Conservation (phyloP, 2,329 filamentous ascomycete species). For the Aspergillus neotritici region DNA sequence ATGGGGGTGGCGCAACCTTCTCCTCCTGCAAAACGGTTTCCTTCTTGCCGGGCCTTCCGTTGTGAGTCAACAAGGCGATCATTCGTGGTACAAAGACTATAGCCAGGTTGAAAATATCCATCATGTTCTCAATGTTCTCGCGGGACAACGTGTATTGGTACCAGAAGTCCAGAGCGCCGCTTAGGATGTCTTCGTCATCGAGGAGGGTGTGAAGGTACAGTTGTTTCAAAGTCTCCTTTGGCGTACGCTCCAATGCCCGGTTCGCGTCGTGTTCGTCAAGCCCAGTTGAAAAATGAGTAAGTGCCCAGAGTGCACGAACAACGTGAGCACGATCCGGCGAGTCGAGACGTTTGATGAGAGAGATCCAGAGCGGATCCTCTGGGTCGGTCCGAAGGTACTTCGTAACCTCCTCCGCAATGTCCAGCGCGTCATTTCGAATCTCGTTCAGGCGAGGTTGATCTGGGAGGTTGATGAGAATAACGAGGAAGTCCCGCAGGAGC, state of each 20-base stretch:
- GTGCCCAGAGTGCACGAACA: conserved; percentile 69
- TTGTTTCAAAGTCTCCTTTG: conserved; percentile 56
- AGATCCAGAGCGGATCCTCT: conserved; percentile 72
- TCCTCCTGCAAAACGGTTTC: conserved; percentile 56
- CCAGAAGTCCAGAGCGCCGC: conserved; percentile 84
- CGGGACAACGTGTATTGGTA: conserved; percentile 90
- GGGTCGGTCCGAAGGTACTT: conserved; percentile 68
- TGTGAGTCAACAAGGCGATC: conserved; percentile 70
- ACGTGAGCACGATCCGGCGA: conserved; percentile 76
- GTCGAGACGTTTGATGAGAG: conserved; percentile 53
- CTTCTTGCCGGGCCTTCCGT: conserved; percentile 58
- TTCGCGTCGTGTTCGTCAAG: conserved; percentile 68
- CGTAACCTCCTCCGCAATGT: conserved; percentile 86
- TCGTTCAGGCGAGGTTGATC: conserved; percentile 66
- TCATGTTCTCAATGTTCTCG: conserved; percentile 65
- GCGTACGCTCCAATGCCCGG: conserved; percentile 58
- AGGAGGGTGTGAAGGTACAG: conserved; percentile 38
- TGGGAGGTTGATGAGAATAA: conserved; percentile 74
- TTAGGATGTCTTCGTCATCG: conserved; percentile 77
- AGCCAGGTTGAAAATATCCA: conserved; percentile 34
- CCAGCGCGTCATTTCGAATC: conserved; percentile 82
- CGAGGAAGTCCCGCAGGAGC: conserved; percentile 73
- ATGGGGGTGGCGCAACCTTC: conserved; percentile 51
- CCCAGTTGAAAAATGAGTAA: conserved; percentile 84
- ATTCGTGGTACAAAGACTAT: conserved; percentile 66